Evolutionary conservation across 345 rosid genomes (phyloP), one percentile per base, ranked within the genome.

Genomic region (Gossypium turneri): DNA sequence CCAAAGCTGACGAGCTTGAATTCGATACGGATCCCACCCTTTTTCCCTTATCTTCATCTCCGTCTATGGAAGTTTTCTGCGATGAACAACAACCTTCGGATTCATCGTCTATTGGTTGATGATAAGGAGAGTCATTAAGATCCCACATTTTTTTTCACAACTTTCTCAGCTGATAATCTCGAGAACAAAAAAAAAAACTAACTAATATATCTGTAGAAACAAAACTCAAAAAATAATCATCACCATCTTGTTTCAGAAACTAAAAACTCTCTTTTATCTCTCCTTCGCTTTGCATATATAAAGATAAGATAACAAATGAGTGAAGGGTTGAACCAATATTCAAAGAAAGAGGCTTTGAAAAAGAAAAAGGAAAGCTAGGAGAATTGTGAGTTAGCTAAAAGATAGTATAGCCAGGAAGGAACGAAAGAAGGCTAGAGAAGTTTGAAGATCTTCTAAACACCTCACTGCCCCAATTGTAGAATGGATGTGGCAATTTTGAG

Each of bases 1-100:
- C 84, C n/a, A 87, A 84, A 74, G 93, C 96, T 60, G 99, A 95
- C 2, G 98, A 95, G 79, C 94, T 85, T 19, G 93, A 90, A 82
- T 90, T 90, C 24, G 97, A 88, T n/a, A 84, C 80, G 82, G 93
- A 89, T 82, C 89, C 94, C 70, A 83, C 82, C 84, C 90, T 83
- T 84, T 94, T 92, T 0, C 88, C 90, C 74, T 88, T 91, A 56
- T 85, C 88, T 16, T 81, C 89, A 7, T 85, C 86, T 1, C 79
- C 82, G 16, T 78, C 85, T 0, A 73, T 0, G 64, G 85, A 80
- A 17, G 80, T 82, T 59, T 85, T 82, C 52, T 79, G 87, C 2
- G 88, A 84, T 15, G 86, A 88, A 27, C 85, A 88, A 22, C 84
- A 81, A 7, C 79, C 88, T 62, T 81, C 90, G 16, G 92, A 87